These are phyloP conservation scores for Ceriops decandra DNA, from an alignment of 345 rosid genomes.

Conservation along the genomic window DNA sequence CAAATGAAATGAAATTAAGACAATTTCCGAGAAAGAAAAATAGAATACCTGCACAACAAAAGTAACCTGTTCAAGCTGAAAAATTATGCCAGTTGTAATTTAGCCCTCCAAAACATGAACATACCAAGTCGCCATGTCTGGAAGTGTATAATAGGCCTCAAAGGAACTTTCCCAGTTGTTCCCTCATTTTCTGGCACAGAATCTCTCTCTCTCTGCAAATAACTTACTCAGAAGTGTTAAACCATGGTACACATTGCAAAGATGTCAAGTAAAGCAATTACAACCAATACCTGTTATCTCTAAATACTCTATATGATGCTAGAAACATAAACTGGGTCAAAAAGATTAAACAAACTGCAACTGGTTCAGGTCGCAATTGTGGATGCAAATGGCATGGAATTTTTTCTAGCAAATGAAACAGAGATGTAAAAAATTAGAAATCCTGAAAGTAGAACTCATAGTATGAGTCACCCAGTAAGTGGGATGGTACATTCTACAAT, in stretches of 20 bases:
- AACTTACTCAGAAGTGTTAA: conserved; percentile 25
- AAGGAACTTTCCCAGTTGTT: conserved; percentile 49
- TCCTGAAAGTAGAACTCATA: neutral
- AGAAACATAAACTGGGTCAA: neutral
- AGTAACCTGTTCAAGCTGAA: conserved; percentile 16
- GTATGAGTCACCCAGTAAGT: too few relatives aligned
- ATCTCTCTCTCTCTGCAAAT: conserved; percentile 71
- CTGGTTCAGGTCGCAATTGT: too few relatives aligned
- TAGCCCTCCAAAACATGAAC: conserved; percentile 22
- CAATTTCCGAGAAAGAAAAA: conserved; percentile 90
- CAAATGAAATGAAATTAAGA: conserved; percentile 94
- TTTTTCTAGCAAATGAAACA: neutral
- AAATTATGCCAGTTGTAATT: conserved; percentile 6
- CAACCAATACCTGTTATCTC: conserved; percentile 3
- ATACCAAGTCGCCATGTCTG: conserved; percentile 98
- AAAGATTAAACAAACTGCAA: neutral
- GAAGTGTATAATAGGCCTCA: conserved; percentile 79
- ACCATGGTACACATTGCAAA: conserved; percentile 7
- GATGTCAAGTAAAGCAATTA: neutral
- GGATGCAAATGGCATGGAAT: neutral
- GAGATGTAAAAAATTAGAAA: neutral
- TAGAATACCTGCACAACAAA: conserved; percentile 61
- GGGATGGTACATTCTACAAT: too few relatives aligned
- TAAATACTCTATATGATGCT: neutral
- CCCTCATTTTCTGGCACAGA: conserved; percentile 55